These are phyloP conservation scores for Porphyrellus cyaneotinctus DNA, from an alignment of 768 basidiomycete species.

Conservation along the genomic window DNA sequence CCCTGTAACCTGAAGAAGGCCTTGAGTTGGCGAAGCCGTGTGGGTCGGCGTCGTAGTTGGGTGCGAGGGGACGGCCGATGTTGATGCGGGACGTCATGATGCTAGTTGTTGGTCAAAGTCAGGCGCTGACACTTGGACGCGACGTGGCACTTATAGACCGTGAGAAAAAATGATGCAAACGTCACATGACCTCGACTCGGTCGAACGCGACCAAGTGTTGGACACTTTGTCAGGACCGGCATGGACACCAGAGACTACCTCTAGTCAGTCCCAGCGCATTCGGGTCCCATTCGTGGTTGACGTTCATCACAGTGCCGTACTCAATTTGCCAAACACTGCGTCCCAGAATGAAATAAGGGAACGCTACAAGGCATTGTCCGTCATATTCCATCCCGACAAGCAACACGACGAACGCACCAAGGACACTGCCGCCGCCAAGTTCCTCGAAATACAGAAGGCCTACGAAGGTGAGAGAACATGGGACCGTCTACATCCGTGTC, in stretches of 20 bases:
- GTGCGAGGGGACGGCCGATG: conserved; percentile 67
- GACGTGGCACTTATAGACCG: conserved; percentile 28
- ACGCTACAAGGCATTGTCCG: conserved; percentile 64
- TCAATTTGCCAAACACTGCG: conserved; percentile 65
- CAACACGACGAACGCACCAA: conserved; percentile 56
- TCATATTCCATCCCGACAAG: conserved; percentile 84
- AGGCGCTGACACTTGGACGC: background rate
- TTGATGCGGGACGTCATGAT: conserved; percentile 78
- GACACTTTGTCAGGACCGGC: background rate
- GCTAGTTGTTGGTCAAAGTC: conserved; percentile 5
- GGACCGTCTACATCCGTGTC: background rate
- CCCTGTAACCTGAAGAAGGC: conserved; percentile 66
- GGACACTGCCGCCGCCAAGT: conserved; percentile 58
- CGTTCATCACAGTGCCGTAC: conserved; percentile 42
- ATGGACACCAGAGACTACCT: conserved; percentile 24
- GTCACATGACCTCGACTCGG: conserved; percentile 25
- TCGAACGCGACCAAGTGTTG: background rate
- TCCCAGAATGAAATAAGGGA: conserved; percentile 70
- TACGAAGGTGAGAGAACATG: conserved; percentile 57
- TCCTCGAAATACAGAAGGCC: conserved; percentile 76
- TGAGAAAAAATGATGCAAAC: conserved; percentile 17
- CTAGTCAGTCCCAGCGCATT: conserved; percentile 22
- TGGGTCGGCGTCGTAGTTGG: conserved; percentile 64
- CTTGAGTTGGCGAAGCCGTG: conserved; percentile 76
- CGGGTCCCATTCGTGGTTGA: background rate